Conservation (phyloP, 1,139 yeast genomes). For the Ashbya aceris region DNA sequence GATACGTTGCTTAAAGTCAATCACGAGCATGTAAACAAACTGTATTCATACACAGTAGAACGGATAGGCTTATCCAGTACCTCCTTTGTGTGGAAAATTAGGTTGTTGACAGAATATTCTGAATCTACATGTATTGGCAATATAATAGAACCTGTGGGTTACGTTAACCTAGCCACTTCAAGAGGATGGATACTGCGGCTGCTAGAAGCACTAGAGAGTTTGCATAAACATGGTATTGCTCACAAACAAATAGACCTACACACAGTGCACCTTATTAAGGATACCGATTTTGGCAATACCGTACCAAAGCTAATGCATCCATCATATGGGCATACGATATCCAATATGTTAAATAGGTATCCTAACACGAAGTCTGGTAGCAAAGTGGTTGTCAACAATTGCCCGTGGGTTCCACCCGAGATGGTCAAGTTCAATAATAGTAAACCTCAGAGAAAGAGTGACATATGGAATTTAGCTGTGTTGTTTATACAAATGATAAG, state of each 20-base stretch:
- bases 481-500: conserved; percentile 62
- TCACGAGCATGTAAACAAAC: conserved; percentile 55
- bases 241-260: conserved; percentile 63
- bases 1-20: conserved; percentile 47
- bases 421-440: conserved; percentile 33
- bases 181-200: conserved; percentile 84
- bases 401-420: conserved; percentile 75
- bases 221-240: conserved; percentile 71
- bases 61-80: conserved; percentile 32
- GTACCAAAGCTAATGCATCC: conserved; percentile 59
- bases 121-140: conserved; percentile 54
- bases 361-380: conserved; percentile 33
- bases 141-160: conserved; percentile 58
- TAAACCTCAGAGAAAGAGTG: conserved; percentile 66
- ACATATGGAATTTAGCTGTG: conserved; percentile 88
- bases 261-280: conserved; percentile 46
- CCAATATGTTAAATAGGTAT: conserved; percentile 47
- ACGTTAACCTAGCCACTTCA: conserved; percentile 63
- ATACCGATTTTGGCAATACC: conserved; percentile 43
- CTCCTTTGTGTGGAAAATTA: conserved; percentile 47
- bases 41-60: conserved; percentile 68
- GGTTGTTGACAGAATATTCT: conserved; percentile 58
- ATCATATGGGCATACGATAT: conserved; percentile 58
- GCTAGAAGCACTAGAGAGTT: conserved; percentile 70
- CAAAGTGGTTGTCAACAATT: conserved; percentile 19